Base-by-base conservation (phyloP, 2,329 filamentous ascomycete species). In the Orbilia quercus region DNA sequence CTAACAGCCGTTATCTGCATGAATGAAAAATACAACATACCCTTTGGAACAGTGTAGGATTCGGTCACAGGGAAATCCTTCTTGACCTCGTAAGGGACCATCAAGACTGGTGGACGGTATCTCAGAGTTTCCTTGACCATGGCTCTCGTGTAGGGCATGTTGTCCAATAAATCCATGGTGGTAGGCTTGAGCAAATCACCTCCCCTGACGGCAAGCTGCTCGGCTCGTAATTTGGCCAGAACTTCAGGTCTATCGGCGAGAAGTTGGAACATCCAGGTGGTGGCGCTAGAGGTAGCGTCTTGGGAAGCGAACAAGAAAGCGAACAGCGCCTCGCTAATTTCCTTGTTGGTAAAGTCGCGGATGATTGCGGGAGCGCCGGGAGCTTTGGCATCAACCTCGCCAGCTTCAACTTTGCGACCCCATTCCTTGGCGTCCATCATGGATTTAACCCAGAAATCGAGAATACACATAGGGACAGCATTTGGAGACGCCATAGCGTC, bases 281-380 rank as follows among this genome's bases (percentile, higher is more conserved):
- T 88, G 74, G 95, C 94, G 79, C 91, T 96, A 82, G 90, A 95
- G 75, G 95, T 97, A 76, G 95, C 95, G 81, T 99, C 95, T 82
- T 98, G 95, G 2, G 93, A 97, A 74, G 95, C 94, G 82, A 98
- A 98, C 74, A 98, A 85, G 84, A 98, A 96, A 54, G 94, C 96
- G 83, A 97, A 96, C 79, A 98, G 81, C 22, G 94, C 97, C 84
- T 95, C 91, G 65, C 91, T 86, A 79, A 98, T 96, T 82, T 98
- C 93, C 78, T 89, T 90, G 80, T 98, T 91, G 81, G 86, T 89
- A 82, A 97, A 98, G 77, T 91, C 88, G 79, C 94, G 91, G 63
- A 98, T 86, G 25, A 96, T 80, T 18, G 87, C 82, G 58, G 94
- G 94, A 5, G 90, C 82, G 14, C 85, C 83, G 72, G 91, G 88